Evolutionary conservation across 257 asterid genomes (phyloP), one percentile per base, ranked within the genome.

Genomic region (Prunella vulgaris): DNA sequence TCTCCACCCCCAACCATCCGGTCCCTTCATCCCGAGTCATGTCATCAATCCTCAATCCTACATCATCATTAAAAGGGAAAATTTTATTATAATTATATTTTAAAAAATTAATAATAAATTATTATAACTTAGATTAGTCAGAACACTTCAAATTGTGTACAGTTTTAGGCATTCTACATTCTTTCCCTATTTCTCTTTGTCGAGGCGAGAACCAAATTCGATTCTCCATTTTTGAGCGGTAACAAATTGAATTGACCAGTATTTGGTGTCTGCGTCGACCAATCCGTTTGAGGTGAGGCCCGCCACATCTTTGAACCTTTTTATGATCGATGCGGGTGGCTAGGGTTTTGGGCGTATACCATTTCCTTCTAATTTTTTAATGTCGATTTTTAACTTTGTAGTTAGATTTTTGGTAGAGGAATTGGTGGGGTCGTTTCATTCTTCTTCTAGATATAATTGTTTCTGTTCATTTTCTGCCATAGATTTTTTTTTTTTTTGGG

Each of bases 271-370:
- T 64, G 52, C 51, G 22, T 71, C 74, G 73, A 37, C 64, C 82
- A 78, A 79, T 76, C 80, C 62, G 78, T 42, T 62, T 25, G 71
- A 80, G 87, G 87, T 83, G 76, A 83, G 75, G 52, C 60, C 64
- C 78, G 68, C 66, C 76, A 28, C 64, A 20, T 27, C 63, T 15
- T 72, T 71, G 13, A 25, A 15, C 71, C 32, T 60, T 51, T 75
- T 57, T 56, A 66, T 75, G 71, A 52, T 66, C 74, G 74, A 71
- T 77, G 32, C 65, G 7, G 66, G 72, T 69, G 75, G 60, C 42
- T 76, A 73, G 79, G 85, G 76, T 61, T 71, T 72, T 71, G 68
- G 49, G 66, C 25, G 71, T 72, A 3, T 56, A 37, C 13, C 67
- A 32, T 74, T 66, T 68, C 24, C n/a, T 9, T 20, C 65, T 21